phyloP scores from a whole-genome alignment of 2,329 filamentous ascomycete genomes.

The Penicillium freii region DNA sequence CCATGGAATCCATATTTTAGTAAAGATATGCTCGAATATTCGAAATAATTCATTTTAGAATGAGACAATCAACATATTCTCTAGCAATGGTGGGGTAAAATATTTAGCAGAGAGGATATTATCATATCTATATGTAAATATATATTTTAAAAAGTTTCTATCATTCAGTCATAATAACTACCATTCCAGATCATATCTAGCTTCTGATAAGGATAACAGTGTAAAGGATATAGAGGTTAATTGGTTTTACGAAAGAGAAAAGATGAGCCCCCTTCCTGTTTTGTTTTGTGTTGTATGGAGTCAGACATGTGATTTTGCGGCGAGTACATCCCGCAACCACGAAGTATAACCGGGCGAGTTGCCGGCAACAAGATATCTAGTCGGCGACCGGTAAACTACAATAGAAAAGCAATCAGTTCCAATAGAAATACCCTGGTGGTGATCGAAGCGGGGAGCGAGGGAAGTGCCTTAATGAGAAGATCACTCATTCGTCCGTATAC shows the following conservation, averaged over 20 bases:
- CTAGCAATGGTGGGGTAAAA: too few relatives aligned
- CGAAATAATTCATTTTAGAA: not conserved
- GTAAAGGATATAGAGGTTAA: not conserved
- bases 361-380: accelerated
- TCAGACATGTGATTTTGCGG: not conserved
- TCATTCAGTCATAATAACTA: not conserved
- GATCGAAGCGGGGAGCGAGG: not conserved
- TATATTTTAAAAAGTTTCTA: not conserved
- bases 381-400: too few relatives aligned
- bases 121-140: not conserved
- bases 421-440: not conserved
- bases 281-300: not conserved
- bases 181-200: not conserved
- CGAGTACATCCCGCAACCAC: not conserved
- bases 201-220: too few relatives aligned
- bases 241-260: not conserved
- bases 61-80: not conserved
- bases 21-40: not conserved
- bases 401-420: not conserved
- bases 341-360: too few relatives aligned
- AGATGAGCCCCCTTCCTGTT: too few relatives aligned
- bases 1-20: too few relatives aligned
- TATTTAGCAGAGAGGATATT: too few relatives aligned
- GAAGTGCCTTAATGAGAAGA: not conserved
- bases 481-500: not conserved